Evolutionary conservation across 805 yeast species (phyloP), one percentile per base, ranked within the genome.

Genomic region (Yamadazyma sp.): DNA sequence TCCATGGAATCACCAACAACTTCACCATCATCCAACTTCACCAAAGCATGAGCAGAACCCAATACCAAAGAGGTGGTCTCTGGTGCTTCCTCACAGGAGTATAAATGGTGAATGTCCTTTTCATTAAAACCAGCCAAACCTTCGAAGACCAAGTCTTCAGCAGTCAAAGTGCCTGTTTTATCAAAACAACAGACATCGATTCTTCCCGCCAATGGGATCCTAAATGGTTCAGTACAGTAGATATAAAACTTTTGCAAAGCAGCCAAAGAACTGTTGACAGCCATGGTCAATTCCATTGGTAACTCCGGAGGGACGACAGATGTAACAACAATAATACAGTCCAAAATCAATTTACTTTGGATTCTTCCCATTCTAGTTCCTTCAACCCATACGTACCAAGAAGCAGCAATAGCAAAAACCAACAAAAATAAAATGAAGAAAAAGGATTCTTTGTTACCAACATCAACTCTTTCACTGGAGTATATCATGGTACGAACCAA

Each of bases 1-100:
- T 93, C 99, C 98, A 93, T 91, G 46, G 99, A 97, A 57, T 93
- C 99, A 64, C 99, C 99, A 44, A 93, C 99, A 50, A 90, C 78
- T 46, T 93, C 98, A 52, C 98, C 99, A 58, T 90, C 96, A 53
- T 93, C 97, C 44, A 93, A 73, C 54, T 82, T 80, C 18, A 93
- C 99, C 48, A 93, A 74, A 19, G 99, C 98, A 62, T 93, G 99
- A 23, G 96, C 96, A 40, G 97, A 82, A 45, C 97, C 98, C 47
- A 93, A 74, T 25, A 86, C 88, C 44, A 75, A 71, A 27, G 79
- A 68, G 7, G 95, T 82, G 30, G 77, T 73, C 20, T 61, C 69
- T 6, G 96, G 91, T 35, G 87, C 88, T 29, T 81, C 84, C 5
- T 67, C 69, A 37, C 73, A 64, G 13, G 72, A 70, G 16, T 73